Conservation (phyloP, 805 yeast species). For the Candida ortonii region DNA sequence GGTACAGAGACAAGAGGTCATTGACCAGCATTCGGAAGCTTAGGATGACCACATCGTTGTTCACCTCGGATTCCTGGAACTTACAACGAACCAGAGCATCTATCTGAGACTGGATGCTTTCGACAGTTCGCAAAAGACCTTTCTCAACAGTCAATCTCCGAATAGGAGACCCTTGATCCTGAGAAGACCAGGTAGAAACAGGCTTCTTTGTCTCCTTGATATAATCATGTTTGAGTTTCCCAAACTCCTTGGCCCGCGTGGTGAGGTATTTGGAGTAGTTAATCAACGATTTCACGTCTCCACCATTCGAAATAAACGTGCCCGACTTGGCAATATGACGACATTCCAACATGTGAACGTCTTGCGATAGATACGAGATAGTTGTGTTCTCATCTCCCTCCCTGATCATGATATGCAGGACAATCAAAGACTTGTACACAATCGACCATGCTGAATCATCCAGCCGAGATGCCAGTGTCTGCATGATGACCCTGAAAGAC, state of each 20-base stretch:
- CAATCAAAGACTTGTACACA: conserved; percentile 80
- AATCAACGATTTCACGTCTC: conserved; percentile 54
- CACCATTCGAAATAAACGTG: conserved; percentile 34
- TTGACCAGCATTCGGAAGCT: conserved; percentile 87
- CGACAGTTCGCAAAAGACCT: conserved; percentile 81
- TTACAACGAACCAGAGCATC: conserved; percentile 70
- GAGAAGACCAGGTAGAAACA: conserved; percentile 33
- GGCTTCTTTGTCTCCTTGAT: conserved; percentile 59
- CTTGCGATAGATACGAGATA: conserved; percentile 60
- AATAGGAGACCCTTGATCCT: conserved; percentile 55
- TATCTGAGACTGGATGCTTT: conserved; percentile 80
- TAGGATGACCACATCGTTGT: conserved; percentile 78
- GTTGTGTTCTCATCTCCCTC: conserved; percentile 86
- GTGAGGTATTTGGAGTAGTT: conserved; percentile 72
- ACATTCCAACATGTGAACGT: conserved; percentile 59
- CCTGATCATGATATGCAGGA: conserved; percentile 84
- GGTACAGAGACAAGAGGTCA: conserved; percentile 82
- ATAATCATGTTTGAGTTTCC: conserved; percentile 65
- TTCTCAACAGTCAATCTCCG: conserved; percentile 64
- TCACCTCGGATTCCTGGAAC: conserved; percentile 75
- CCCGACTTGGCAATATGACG: conserved; percentile 33
- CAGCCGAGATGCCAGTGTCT: conserved; percentile 56
- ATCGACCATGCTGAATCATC: conserved; percentile 88
- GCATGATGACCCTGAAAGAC: conserved; percentile 68
- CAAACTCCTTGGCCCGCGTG: conserved; percentile 66